Conservation (phyloP, 1,284 basidiomycete species). For the Wolfiporia cocos region DNA sequence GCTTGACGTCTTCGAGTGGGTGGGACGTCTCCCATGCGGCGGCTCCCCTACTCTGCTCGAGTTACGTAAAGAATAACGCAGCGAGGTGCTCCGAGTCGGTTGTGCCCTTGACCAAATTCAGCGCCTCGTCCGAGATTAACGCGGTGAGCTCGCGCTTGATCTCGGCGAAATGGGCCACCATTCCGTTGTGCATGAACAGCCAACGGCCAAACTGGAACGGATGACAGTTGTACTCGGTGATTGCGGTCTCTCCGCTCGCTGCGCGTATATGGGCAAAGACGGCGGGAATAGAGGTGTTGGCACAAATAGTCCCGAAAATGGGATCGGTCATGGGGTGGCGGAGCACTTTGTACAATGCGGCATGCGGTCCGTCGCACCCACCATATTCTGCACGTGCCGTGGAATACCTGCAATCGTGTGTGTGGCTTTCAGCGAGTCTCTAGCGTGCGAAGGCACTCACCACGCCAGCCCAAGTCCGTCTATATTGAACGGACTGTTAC, state of each 20-base stretch:
- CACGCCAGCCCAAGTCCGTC: conserved; percentile 26
- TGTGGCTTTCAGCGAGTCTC: background rate
- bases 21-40: conserved; percentile 23
- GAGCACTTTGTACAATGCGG: conserved; percentile 29
- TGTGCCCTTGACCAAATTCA: conserved; percentile 22
- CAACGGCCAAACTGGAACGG: conserved; percentile 33
- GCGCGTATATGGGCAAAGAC: conserved; percentile 33
- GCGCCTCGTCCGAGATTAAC: conserved; percentile 20
- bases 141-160: conserved; percentile 21
- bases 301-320: conserved; percentile 26
- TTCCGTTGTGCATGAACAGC: conserved; percentile 35
- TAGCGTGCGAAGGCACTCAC: conserved; percentile 10
- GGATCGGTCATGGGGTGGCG: conserved; percentile 29
- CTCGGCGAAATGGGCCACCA: conserved; percentile 24
- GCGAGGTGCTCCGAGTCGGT: conserved; percentile 35
- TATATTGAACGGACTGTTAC: conserved; percentile 27
- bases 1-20: conserved; percentile 25
- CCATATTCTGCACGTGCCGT: conserved; percentile 22
- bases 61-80: conserved; percentile 31
- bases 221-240: conserved; percentile 31
- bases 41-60: conserved; percentile 22
- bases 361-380: conserved; percentile 24
- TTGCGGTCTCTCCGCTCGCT: conserved; percentile 22
- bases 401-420: conserved; percentile 17
- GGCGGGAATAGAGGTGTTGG: conserved; percentile 23